Conservation (phyloP, 305 asterid species). For the Solanum hybrid region DNA sequence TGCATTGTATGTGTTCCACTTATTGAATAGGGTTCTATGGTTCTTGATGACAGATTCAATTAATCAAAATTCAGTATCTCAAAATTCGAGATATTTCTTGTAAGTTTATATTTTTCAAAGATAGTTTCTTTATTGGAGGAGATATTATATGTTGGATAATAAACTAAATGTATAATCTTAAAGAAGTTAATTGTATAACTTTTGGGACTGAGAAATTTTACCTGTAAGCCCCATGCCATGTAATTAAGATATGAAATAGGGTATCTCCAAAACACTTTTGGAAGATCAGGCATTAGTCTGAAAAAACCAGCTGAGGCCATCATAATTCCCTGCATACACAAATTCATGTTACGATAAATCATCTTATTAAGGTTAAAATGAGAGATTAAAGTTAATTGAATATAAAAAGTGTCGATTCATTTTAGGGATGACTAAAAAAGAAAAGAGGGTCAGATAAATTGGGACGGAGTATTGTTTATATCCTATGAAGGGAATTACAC, state of each 20-base stretch:
- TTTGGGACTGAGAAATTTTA: background rate
- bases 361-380: background rate
- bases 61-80: no score
- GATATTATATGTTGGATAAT: no score
- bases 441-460: background rate
- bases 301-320: constrained; percentile 89
- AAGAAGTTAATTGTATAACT: background rate
- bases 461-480: background rate
- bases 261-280: constrained; percentile 62
- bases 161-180: no score
- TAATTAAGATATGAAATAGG: constrained; percentile 72
- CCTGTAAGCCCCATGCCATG: constrained; percentile 88
- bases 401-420: background rate
- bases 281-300: constrained; percentile 58
- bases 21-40: no score
- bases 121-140: no score
- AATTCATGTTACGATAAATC: background rate
- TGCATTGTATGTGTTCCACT: no score
- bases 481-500: background rate
- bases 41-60: no score
- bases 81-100: no score
- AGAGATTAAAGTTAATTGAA: background rate
- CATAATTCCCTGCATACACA: constrained; percentile 61
- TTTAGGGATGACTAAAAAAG: background rate
- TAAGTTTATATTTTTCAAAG: no score